Percentiles rank a stretch among this genome's conserved stretches.
These are phyloP conservation scores for Blastobotrys parvus DNA, from an alignment of 805 yeast genomes.

Conservation along the genomic window DNA sequence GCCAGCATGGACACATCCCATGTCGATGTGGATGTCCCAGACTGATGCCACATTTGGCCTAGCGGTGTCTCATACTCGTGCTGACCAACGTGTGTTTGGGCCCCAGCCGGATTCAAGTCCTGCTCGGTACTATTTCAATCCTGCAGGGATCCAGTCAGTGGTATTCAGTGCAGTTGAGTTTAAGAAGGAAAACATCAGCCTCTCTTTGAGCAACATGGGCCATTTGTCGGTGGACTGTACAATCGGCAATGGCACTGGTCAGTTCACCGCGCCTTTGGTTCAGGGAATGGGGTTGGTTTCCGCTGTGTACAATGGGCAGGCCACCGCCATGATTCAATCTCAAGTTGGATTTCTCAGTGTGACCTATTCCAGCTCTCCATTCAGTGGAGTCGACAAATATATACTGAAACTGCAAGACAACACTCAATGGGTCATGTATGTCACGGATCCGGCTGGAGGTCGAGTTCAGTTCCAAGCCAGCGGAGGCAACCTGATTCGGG, in stretches of 20 bases:
- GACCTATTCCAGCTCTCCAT: slow-evolving; percentile 26
- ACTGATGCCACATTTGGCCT: slow-evolving; percentile 45
- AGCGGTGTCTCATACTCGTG: slow-evolving; percentile 56
- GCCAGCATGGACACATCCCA: slow-evolving; percentile 79
- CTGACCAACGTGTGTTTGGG: slow-evolving; percentile 58
- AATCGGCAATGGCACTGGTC: slow-evolving; percentile 23
- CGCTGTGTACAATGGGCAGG: slow-evolving; percentile 37
- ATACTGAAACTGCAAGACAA: slow-evolving; percentile 34
- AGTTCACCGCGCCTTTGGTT: slow-evolving; percentile 50
- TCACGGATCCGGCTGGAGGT: slow-evolving; percentile 24
- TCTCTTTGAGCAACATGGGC: slow-evolving; percentile 36
- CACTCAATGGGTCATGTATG: slow-evolving; percentile 45
- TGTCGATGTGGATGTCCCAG: slow-evolving; percentile 59
- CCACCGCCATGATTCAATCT: slow-evolving; percentile 40
- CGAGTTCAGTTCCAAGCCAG: slow-evolving; percentile 12
- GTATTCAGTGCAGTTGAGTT: slow-evolving; percentile 34
- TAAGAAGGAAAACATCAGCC: slow-evolving; percentile 34
- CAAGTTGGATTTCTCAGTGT: slow-evolving; percentile 39
- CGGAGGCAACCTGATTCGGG: slow-evolving; percentile 14
- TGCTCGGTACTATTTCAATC: slow-evolving; percentile 38
- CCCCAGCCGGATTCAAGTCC: slow-evolving; percentile 48
- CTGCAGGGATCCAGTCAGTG: slow-evolving; percentile 41
- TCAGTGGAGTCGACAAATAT: slow-evolving; percentile 31
- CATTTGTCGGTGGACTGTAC: slow-evolving; percentile 29
- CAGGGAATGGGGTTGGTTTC: slow-evolving; percentile 82